Base-by-base conservation (phyloP, 352 stramenopile genomes). In the Globisporangium perplexum region DNA sequence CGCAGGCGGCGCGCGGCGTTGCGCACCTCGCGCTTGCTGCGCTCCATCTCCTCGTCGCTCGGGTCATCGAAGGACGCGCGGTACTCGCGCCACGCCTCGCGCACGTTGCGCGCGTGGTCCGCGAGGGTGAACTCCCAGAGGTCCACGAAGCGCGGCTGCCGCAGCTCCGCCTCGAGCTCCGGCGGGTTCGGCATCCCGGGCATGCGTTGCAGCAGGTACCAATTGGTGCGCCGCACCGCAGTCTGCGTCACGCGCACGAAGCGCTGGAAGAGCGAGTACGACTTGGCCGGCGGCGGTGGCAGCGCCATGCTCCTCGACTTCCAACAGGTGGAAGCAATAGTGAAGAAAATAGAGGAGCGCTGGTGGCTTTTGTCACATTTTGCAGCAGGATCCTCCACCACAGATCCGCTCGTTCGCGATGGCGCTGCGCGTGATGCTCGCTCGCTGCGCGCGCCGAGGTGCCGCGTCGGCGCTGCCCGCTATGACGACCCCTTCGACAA, bases 241-340 rank as follows among this genome's bases (percentile, higher is more conserved):
- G 70, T 90, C 74, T 94, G 84, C 50, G 68, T 55, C 47, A 88
- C 53, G 38, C 83, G 82, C 65, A 94, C 72, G 20, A 67, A 57
- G 43, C 67, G 74, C 76, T 94, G 82, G 57, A 92, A 80, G 49
- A 91, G 68, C 68, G 81, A 91, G 71, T 90, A 90, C 55, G 57
- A 63, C 76, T 86, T 87, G 51, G 57, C 55, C 23, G 66, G 50
- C 42, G 50, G 28, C 50, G 60, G 47, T 61, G 31, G 12, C 31
- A 30, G 1, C 23, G 28, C 12, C 35, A 35, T 54, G 11, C 17
- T 28, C 26, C 8, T 41, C 5, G 26, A 5, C 26, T 30, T 30
- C 26, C 26, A 30, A 30, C 26, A 6, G 7, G 30, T 41, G 4
- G 17, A 30, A 17, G 26, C 17, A 20, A n/a, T 24, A 51, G 10